phyloP scores from a whole-genome alignment of 2,329 filamentous ascomycete genomes.

The Colletotrichum sansevieriae region DNA sequence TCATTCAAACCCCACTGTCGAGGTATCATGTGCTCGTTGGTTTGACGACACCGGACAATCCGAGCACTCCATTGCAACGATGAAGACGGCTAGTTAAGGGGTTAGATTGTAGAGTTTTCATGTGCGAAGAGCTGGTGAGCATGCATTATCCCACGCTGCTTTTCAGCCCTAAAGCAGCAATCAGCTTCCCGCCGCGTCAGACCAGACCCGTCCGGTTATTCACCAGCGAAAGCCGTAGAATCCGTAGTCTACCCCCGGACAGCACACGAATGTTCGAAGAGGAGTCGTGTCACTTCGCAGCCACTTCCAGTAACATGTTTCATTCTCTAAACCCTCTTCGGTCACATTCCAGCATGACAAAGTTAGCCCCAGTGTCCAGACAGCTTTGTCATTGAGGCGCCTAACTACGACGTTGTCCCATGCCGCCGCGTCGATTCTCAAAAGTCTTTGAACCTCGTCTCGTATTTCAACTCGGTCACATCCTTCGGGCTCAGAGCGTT shows the following conservation, averaged over 20 bases:
- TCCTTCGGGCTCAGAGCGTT: background rate
- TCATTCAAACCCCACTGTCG: too few species aligned
- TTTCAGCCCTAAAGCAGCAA: constrained; percentile 18
- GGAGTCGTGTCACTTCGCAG: too few species aligned
- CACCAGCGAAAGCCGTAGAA: background rate
- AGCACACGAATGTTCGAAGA: too few species aligned
- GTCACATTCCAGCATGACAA: too few species aligned
- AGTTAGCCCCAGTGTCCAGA: too few species aligned
- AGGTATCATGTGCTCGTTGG: too few species aligned
- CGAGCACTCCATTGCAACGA: too few species aligned
- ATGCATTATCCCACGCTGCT: constrained; percentile 11
- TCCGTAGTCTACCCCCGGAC: background rate
- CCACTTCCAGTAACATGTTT: too few species aligned
- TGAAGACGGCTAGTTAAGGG: background rate
- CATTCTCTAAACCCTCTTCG: too few species aligned
- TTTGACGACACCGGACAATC: too few species aligned
- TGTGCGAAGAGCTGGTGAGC: background rate
- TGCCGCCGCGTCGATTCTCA: background rate
- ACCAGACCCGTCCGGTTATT: background rate
- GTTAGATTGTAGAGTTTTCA: background rate
- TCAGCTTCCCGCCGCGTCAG: constrained; percentile 45
- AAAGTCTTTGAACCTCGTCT: constrained; percentile 1
- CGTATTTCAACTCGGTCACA: constrained; percentile 1
- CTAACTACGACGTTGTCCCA: too few species aligned
- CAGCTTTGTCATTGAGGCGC: too few species aligned